Conservation (phyloP, 306 rosid species). For the Cucurbita moschata region DNA sequence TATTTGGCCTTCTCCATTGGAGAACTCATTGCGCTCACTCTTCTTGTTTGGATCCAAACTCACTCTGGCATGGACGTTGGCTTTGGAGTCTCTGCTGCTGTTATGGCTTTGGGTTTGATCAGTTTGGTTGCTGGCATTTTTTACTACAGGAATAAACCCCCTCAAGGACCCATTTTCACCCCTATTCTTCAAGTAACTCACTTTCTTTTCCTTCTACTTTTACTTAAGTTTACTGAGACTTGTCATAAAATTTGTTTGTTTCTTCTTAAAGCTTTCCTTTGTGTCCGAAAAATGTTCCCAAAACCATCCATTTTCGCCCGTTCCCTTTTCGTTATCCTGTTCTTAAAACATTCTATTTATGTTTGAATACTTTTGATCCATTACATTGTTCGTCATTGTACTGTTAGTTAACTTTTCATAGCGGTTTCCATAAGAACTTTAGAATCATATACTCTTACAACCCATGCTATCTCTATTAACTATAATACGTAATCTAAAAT, state of each 20-base stretch:
- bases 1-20: conserved; percentile 86
- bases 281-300: not conserved
- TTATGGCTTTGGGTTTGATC: conserved; percentile 73
- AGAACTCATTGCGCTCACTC: conserved; percentile 66
- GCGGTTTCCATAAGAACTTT: not conserved
- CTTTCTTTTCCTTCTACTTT: too few relatives aligned
- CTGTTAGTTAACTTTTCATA: not conserved
- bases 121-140: conserved; percentile 52
- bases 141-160: conserved; percentile 74
- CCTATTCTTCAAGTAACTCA: conserved; percentile 67
- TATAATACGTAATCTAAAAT: too few relatives aligned
- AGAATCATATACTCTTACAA: not conserved
- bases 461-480: too few relatives aligned
- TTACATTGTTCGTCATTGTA: not conserved
- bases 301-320: too few relatives aligned
- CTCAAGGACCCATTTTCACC: conserved; percentile 67
- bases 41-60: conserved; percentile 91
- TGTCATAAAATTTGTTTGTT: too few relatives aligned
- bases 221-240: too few relatives aligned
- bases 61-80: conserved; percentile 98
- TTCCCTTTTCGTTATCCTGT: too few relatives aligned
- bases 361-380: not conserved
- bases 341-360: too few relatives aligned
- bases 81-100: conserved; percentile 85
- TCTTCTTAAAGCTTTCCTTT: not conserved